Evolutionary conservation across 1,284 basidiomycete genomes (phyloP).

Genomic region (Stygiomarasmius scandens): DNA sequence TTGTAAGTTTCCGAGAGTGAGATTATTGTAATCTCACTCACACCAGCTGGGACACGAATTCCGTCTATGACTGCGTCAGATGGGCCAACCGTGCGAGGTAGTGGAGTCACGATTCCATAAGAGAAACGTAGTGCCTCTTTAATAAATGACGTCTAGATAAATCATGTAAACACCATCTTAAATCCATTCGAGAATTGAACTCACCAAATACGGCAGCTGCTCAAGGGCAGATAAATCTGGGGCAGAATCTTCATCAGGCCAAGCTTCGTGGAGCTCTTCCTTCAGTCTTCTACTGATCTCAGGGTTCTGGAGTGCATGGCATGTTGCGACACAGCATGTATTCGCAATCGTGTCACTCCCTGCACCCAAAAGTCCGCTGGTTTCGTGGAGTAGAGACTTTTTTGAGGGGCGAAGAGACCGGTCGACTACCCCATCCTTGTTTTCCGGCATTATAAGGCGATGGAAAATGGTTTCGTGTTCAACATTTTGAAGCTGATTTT

Average conservation of each 20-base stretch:
- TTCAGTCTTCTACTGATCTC: constrained; percentile 16
- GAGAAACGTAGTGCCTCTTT: constrained; percentile 14
- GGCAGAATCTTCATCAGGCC: constrained; percentile 26
- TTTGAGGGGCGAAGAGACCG: constrained; percentile 9
- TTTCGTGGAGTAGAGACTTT: constrained; percentile 28
- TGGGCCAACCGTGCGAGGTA: constrained; percentile 11
- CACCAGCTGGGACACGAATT: constrained; percentile 5
- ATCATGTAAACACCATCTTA: not conserved
- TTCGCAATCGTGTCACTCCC: constrained; percentile 35
- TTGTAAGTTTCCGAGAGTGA: no score
- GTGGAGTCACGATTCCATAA: constrained; percentile 11
- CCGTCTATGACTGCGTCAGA: constrained; percentile 3
- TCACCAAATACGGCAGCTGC: constrained; percentile 35
- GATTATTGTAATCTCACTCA: not conserved
- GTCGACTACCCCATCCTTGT: not conserved
- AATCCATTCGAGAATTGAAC: not conserved
- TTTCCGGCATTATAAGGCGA: constrained; percentile 24
- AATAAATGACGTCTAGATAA: constrained; percentile 12
- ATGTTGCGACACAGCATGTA: constrained; percentile 25
- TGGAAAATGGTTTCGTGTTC: constrained; percentile 32
- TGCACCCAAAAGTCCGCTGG: constrained; percentile 30
- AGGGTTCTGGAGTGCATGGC: constrained; percentile 21
- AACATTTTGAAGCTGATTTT: constrained; percentile 19
- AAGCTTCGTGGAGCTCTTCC: constrained; percentile 28
- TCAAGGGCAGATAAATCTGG: constrained; percentile 27